Base-by-base conservation (phyloP, 495 filamentous ascomycete species). In the Aspergillus steynii region DNA sequence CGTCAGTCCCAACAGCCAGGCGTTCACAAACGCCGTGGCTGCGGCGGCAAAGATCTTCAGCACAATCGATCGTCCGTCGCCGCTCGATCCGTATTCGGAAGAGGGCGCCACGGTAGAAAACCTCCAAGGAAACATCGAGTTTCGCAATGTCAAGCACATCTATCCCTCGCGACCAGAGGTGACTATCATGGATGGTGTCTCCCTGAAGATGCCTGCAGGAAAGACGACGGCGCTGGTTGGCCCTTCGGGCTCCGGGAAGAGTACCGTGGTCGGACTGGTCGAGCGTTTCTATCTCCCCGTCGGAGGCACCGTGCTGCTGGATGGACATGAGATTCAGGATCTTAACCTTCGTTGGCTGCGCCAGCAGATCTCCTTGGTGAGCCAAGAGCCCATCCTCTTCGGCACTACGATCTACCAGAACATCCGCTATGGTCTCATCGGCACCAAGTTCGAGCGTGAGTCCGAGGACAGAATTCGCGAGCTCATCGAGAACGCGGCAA, bases 91-190 rank as follows among this genome's bases (percentile, higher is more conserved):
- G 1, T 87, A 84, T 27, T 83, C 83, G 3, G 85, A 91, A 0
- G 82, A 80, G 14, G 94, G 95, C 26, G 72, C 78, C 49, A 92
- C 82, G 56, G 83, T 93, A 7, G 85, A 92, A 3, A 70, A 85
- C 29, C 82, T 96, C 5, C 79, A 88, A 42, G 95, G 93, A 29
- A 87, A 84, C 6, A 86, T 99, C 58, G 90, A 95, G 65, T 78
- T 99, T n/a, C 81, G 86, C 64, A 78, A 90, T 61, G 80, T 99
- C 69, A 94, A 90, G 75, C 93, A 96, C 65, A 90, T 97, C 65
- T 99, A 99, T 65, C 95, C 95, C 6, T 96, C 92, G 2, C 83
- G 95, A 37, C 90, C 94, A 0, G 91, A 97, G 64, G 93, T 96
- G 27, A 84, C 86, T 12, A 87, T 98, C 27, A 92, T 98, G 85